Percentiles rank a stretch among this genome's conserved stretches.
These are phyloP conservation scores for Scortechinia acanthostroma DNA, from an alignment of 2,329 filamentous ascomycete species.

Conservation along the genomic window DNA sequence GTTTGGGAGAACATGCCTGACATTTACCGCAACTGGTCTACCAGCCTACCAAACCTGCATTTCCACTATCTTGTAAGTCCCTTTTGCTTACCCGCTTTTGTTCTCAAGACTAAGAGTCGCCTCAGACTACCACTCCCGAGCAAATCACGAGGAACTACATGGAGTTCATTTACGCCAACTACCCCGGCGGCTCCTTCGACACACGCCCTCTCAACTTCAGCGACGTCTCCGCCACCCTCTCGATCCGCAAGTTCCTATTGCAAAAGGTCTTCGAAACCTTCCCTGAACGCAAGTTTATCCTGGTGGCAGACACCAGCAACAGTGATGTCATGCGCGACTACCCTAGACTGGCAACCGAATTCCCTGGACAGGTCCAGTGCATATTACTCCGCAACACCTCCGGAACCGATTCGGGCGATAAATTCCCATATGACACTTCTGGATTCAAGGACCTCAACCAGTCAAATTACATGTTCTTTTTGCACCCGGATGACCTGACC, in stretches of 20 bases:
- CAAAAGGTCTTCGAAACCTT: conserved; percentile 70
- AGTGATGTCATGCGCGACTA: conserved; percentile 67
- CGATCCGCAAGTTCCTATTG: conserved; percentile 64
- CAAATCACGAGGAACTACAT: conserved; percentile 74
- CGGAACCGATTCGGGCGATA: conserved; percentile 57
- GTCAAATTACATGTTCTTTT: conserved; percentile 74
- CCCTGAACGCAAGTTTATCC: conserved; percentile 67
- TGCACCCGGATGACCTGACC: conserved; percentile 60
- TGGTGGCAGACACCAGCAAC: conserved; percentile 72
- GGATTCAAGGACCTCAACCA: conserved; percentile 64
- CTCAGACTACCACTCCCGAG: conserved; percentile 75
- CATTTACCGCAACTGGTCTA: conserved; percentile 71
- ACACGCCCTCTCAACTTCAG: conserved; percentile 74
- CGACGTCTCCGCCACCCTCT: conserved; percentile 65
- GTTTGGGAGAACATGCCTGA: conserved; percentile 76
- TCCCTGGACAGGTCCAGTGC: conserved; percentile 68
- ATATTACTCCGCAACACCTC: conserved; percentile 72
- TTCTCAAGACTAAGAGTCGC: too few species aligned
- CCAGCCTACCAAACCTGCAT: conserved; percentile 59
- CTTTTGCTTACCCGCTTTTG: too few species aligned
- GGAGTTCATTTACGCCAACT: conserved; percentile 73
- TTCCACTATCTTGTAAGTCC: conserved; percentile 74
- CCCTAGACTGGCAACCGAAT: conserved; percentile 32
- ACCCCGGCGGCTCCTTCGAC: conserved; percentile 72
- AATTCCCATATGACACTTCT: conserved; percentile 70